phyloP scores from a whole-genome alignment of 169 alveolate genomes.

The Eimeria acervulina region DNA sequence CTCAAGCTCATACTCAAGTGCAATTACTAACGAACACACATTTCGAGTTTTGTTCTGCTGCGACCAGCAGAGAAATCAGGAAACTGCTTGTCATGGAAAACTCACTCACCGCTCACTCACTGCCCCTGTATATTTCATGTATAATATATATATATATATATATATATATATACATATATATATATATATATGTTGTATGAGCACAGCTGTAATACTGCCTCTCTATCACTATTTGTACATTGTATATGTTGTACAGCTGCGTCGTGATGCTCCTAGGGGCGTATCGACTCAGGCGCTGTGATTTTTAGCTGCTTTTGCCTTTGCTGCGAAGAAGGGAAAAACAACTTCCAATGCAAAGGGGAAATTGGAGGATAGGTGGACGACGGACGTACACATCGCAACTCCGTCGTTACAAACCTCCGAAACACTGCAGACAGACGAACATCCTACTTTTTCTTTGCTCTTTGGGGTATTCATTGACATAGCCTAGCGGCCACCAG shows the following conservation, averaged over 20 bases:
- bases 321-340: background rate
- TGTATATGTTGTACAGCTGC: background rate
- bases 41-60: background rate
- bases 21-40: background rate
- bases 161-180: too few relatives aligned
- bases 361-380: background rate
- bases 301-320: conserved; percentile 7
- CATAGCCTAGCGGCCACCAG: background rate
- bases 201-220: too few relatives aligned
- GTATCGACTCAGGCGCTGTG: background rate
- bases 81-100: background rate
- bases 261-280: background rate
- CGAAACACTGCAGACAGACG: background rate
- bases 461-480: background rate
- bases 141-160: background rate
- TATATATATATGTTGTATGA: too few relatives aligned
- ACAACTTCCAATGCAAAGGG: background rate
- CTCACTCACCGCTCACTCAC: background rate
- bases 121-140: background rate
- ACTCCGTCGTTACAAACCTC: background rate
- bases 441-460: background rate
- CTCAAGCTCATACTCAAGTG: background rate
- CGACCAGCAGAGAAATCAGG: background rate
- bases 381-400: background rate
- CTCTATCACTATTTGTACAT: too few relatives aligned